Base-by-base conservation (phyloP, 768 basidiomycete species). In the Termitomyces sp. region DNA sequence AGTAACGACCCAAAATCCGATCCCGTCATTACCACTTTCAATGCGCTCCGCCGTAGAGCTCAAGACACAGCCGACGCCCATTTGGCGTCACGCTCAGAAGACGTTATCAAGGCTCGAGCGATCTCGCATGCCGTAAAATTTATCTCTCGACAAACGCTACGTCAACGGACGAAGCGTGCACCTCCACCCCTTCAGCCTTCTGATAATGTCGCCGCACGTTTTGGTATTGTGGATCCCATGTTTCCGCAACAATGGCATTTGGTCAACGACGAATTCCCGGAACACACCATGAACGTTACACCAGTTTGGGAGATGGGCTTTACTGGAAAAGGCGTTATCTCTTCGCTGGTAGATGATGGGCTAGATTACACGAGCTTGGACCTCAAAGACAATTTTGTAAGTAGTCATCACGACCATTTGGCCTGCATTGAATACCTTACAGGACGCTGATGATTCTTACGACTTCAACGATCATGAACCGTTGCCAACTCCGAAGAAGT, bases 391-490 rank as follows among this genome's bases (percentile, higher is more conserved):
- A 99, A 98, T 73, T 99, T 98, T 72, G 97, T 98, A 69, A 67
- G 94, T 82, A 20, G 49, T 33, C 10, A 49, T 50, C 51, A 41
- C 5, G 50, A 44, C 12, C 7, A 14, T 26, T 9, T 44, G 52
- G 5, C 16, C 6, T 32, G 41, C 20, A 4, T 56, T 36, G 8
- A 43, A 58, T 28, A 64, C 43, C 43, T 13, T 61, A 83, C 62
- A 97, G 95, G 92, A 88, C 68, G 83, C 88, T 12, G 85, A 83
- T 26, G 87, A 95, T 60, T 98, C 95, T 0, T 91, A 94, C 69
- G 95, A 99, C 72, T 99, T 94, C 72, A 99, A 99, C 71, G 94
- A 96, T 68, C 94, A 98, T 67, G 85, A 85, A 30, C 77, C 84
- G 14, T 78, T 98, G 6, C 97, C 97, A 10, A 88, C 88, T 36